A percentile compares a stretch with the other conserved stretches of the same genome.
Evolutionary conservation across 768 basidiomycete species (phyloP).

Genomic region (Cantharellus cinnabarinus): DNA sequence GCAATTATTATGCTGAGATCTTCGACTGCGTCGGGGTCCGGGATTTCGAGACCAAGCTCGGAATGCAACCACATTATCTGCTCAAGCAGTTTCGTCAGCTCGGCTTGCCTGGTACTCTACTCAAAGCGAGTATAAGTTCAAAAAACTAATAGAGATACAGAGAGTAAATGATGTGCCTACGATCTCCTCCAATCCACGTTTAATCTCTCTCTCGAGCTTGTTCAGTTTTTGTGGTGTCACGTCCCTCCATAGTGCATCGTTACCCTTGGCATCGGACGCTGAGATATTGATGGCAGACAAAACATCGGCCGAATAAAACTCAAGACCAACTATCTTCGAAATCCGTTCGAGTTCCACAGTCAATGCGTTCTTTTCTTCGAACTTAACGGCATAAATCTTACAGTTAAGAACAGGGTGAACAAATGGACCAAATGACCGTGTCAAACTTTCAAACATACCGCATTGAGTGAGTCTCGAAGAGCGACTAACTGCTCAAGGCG

Average conservation of each 20-base stretch:
- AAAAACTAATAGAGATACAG: background rate
- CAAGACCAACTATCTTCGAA: slow-evolving; percentile 36
- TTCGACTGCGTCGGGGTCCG: slow-evolving; percentile 14
- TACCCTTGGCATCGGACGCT: background rate
- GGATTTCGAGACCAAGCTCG: slow-evolving; percentile 53
- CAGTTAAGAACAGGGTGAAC: background rate
- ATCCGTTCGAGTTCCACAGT: slow-evolving; percentile 42
- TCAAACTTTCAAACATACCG: slow-evolving; percentile 11
- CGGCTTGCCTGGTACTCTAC: slow-evolving; percentile 29
- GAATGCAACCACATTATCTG: slow-evolving; percentile 69
- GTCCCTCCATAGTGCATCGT: slow-evolving; percentile 19
- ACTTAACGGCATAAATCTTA: slow-evolving; percentile 43
- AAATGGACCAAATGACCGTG: background rate
- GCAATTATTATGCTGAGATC: background rate
- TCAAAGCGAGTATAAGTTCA: slow-evolving; percentile 1
- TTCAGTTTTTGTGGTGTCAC: slow-evolving; percentile 66
- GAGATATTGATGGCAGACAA: slow-evolving; percentile 9
- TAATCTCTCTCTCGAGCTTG: slow-evolving; percentile 65
- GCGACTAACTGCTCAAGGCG: slow-evolving; percentile 47
- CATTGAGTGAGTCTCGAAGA: slow-evolving; percentile 62
- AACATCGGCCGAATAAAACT: slow-evolving; percentile 38
- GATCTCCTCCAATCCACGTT: slow-evolving; percentile 70
- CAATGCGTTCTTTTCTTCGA: slow-evolving; percentile 52
- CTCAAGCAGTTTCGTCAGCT: slow-evolving; percentile 36
- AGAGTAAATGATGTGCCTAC: slow-evolving; percentile 24